Base-by-base conservation (phyloP, 2,329 filamentous ascomycete species). In the Cyphellophora attinorum region DNA sequence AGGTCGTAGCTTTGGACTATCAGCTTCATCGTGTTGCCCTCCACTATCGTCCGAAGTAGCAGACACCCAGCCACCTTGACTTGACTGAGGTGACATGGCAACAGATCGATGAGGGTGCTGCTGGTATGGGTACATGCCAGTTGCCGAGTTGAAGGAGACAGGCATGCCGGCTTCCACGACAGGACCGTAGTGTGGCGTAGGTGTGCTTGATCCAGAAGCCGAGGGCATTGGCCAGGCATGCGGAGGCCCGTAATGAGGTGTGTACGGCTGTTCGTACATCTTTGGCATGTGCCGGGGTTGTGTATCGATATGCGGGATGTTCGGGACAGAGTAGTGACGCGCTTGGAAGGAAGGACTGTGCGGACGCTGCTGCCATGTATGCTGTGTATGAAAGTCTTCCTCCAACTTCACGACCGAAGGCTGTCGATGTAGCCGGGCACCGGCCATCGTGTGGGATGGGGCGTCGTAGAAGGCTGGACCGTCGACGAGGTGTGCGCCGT, bases 201-300 rank as follows among this genome's bases (percentile, higher is more conserved):
- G 81, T 5, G 84, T 89, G 57, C 76, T 80, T 42, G 83, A 74
- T 34, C 76, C 81, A 16, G 81, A 82, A 49, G 65, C 67, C 33
- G 70, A 70, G 48, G 76, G 70, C 55, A 79, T 69, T 32, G 76
- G 65, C 81, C 82, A 88, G 42, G 65, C 54, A 33, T 61, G 55
- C 31, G 65, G 64, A 47, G 70, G 67, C 38, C 58, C 59, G 44
- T 69, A 54, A 51, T 59, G 48, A 10, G 51, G 40, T 38, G 51
- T 52, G 42, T 61, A 57, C 43, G 67, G 66, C 39, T 63, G 58
- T 25, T 64, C 55, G 15, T 67, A 65, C 41, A 79, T 65, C 40
- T 76, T 74, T 62, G 79, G 71, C 63, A 82, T 88, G 32, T 75
- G 75, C 61, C 65, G 64, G 54, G 60, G 67, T 47, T 60, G 58